These are phyloP conservation scores for Thielaviopsis euricoi DNA, from an alignment of 2,329 filamentous ascomycete genomes.

Conservation along the genomic window DNA sequence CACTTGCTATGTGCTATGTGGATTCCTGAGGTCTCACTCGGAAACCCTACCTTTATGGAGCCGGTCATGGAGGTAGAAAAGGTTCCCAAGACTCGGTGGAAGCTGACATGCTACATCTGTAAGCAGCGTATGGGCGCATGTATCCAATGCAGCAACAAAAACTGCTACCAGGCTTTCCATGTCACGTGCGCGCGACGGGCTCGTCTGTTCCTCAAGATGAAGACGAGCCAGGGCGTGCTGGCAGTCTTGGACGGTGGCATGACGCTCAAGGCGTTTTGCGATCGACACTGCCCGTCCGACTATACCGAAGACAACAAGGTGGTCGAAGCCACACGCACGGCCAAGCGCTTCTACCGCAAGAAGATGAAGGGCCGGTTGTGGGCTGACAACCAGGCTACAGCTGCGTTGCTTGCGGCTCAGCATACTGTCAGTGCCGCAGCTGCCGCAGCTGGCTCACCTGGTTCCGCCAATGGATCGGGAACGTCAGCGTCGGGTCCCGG, in stretches of 20 bases:
- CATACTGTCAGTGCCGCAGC: slow-evolving; percentile 26
- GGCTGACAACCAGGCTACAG: slow-evolving; percentile 78
- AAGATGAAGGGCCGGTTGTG: slow-evolving; percentile 81
- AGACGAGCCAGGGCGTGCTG: slow-evolving; percentile 65
- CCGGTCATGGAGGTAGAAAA: slow-evolving; percentile 97
- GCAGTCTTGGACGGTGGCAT: slow-evolving; percentile 65
- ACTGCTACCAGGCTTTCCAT: slow-evolving; percentile 92
- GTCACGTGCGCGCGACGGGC: slow-evolving; percentile 87
- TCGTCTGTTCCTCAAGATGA: slow-evolving; percentile 88
- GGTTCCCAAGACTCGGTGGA: slow-evolving; percentile 89
- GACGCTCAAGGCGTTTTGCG: slow-evolving; percentile 84
- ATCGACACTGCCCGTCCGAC: slow-evolving; percentile 82
- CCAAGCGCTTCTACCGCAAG: slow-evolving; percentile 76
- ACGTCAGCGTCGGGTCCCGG: slow-evolving; percentile 5
- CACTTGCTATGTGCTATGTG: slow-evolving; percentile 94
- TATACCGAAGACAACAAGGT: slow-evolving; percentile 80
- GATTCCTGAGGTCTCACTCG: slow-evolving; percentile 93
- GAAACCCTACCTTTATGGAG: slow-evolving; percentile 95
- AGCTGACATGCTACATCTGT: slow-evolving; percentile 87
- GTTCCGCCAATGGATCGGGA: neutral
- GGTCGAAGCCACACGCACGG: slow-evolving; percentile 60
- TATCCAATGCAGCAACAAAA: slow-evolving; percentile 96
- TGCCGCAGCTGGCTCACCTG: neutral
- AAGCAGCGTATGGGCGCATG: slow-evolving; percentile 95
- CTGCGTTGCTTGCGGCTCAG: slow-evolving; percentile 61